Base-by-base conservation (phyloP, 2,329 filamentous ascomycete genomes). In the Cladobotryum protrusum region DNA sequence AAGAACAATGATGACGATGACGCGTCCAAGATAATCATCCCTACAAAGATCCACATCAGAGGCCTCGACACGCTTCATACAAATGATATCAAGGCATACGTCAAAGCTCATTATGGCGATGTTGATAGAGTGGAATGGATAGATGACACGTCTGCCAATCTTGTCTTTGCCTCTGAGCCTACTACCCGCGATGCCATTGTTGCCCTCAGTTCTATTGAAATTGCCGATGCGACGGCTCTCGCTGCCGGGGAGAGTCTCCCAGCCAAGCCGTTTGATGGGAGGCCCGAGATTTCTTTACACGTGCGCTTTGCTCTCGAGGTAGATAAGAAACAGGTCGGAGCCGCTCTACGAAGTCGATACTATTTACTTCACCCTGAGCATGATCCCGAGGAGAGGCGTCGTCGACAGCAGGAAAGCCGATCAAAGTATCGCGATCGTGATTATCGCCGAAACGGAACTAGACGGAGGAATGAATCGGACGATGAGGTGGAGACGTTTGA, bases 281-380 rank as follows among this genome's bases (percentile, higher is more conserved):
- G 85, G 59, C 85, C 89, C 4, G 82, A 90, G 32, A 76, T 81
- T 39, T 75, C 77, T 20, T 73, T 99, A 4, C 78, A 82, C 52
- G 75, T 96, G 39, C 83, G 93, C 44, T 78, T 87, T 53, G 86
- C 91, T 1, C 78, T 90, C 5, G 74, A 77, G 20, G 77, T 81
- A 18, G 93, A 99, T 69, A 85, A 78, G 63, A 99, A 99, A 69
- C 79, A 83, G 60, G 79, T 75, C 40, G 85, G 88, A 37, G 92
- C 93, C 1, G 81, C 89, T 11, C 79, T 86, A 45, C 79, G 87
- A 54, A 97, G 92, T 68, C 81, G 89, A 12, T 97, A 95, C 72
- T 99, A 99, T 65, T 81, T 96, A 34, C 78, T 93, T 61, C 88
- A 97, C 59, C 92, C 92, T 1, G 88, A 96, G 59, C 83, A 90